Evolutionary conservation across 2,329 filamentous ascomycete species (phyloP), one percentile per base, ranked within the genome.

Genomic region (Aspergillus sojae): DNA sequence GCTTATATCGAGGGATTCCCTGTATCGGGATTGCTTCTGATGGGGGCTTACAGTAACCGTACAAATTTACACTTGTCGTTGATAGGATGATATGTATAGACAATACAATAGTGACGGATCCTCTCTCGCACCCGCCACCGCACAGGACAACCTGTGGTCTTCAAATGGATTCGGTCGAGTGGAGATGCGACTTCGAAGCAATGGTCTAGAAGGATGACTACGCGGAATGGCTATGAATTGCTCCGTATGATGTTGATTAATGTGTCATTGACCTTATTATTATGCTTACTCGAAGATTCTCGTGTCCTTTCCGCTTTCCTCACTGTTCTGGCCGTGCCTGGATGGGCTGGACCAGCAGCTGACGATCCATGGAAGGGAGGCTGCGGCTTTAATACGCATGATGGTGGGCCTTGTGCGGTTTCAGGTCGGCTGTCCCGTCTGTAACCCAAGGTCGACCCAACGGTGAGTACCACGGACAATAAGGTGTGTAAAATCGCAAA

Each of bases 71-170:
- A 21, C 9, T 36, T 30, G 26, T n/a, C 19, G 28, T 54, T 54
- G 30, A 54, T 23, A 36, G 23, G 48, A 41, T 10, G 39, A 41
- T 41, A 30, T 16, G 23, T 28, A 52, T 45, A 41, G 56, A 52
- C 16, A 58, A 52, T 32, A 46, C 52, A 53, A 46, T 23, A 46
- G 43, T 23, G 21, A 48, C 12, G 45, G 45, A 28, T 48, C n/a
- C 21, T 45, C 43, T 55, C 50, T 43, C 43, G 43, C 58, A 68
- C 63, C 62, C 62, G 61, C 62, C 67, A 66, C 67, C 67, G 62
- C 65, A 65, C 64, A 64, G 64, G 63, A 61, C 67, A 63, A 54
- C 62, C 50, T 54, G 58, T 61, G 60, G 61, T 57, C 61, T 58
- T 36, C 32, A 48, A 54, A 59, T 34, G 21, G 30, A 48, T 52